Base-by-base conservation (phyloP, 2,329 filamentous ascomycete species). In the Bipolaris bicolor region DNA sequence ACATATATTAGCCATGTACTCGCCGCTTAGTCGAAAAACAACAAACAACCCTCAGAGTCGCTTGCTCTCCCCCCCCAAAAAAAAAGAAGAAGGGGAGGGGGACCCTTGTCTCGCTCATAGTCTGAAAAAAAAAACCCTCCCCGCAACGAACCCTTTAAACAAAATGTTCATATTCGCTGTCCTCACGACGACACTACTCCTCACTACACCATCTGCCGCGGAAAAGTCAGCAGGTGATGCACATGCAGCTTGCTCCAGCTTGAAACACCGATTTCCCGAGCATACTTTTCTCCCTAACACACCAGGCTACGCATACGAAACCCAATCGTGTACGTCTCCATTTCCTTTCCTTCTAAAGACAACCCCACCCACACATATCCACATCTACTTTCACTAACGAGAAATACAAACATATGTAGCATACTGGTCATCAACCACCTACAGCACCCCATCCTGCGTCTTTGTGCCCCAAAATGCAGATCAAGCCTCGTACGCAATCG, bases 401-500 rank as follows among this genome's bases (percentile, higher is more conserved):
- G 3, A 20, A 3, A 13, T 11, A 5, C 3, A 20, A 3, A 13
- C 13, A 15, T 7, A 26, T 26, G 7, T 26, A 57, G 55, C 49
- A 5, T 54, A 54, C 15, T 67, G 60, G 60, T 59, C 61, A n/a
- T 52, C 59, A 3, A 59, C 52, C 2, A 53, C 44, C 1, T 59
- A 54, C 29, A 60, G 55, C 36, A 29, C 45, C 3, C 67, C 68
- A 13, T 56, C 66, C 1, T 70, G 68, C 48, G 55, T 69, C 9
- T 67, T 69, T 36, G 55, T 60, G 2, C 67, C 68, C 5, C 43
- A 44, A 16, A 58, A 57, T 48, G 63, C 62, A 0, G 22, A 69
- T 16, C 57, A 71, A 22, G 45, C 69, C 15, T 62, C 67, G 1
- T 45, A 49, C 9, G 64, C 63, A 11, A 47, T 72, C 3, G 63